Evolutionary conservation across 2,329 filamentous ascomycete genomes (phyloP).

Genomic region (Penicillium crustosum): DNA sequence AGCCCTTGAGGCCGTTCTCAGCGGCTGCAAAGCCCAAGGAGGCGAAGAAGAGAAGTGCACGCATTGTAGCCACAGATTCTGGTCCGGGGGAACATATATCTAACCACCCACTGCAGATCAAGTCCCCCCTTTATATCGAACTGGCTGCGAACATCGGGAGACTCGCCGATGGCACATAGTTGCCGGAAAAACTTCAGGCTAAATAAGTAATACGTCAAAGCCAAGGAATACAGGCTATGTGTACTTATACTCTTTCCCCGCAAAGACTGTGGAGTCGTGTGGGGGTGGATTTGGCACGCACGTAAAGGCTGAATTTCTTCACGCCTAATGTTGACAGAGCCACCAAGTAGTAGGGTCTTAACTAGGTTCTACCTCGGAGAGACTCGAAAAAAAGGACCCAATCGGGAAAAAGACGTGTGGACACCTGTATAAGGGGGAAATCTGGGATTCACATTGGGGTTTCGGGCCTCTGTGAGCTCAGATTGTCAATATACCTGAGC

Average conservation of each 20-base stretch:
- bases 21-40: slow-evolving; percentile 37
- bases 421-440: not conserved
- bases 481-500: not conserved
- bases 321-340: not conserved
- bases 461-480: not conserved
- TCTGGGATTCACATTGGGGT: not conserved
- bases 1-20: slow-evolving; percentile 62
- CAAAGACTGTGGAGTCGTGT: slow-evolving; percentile 11
- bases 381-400: not conserved
- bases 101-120: not conserved
- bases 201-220: slow-evolving; percentile 5
- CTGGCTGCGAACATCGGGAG: not conserved
- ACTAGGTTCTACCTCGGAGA: not conserved
- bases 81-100: not conserved
- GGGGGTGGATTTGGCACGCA: slow-evolving; percentile 8
- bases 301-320: not conserved
- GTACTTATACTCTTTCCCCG: slow-evolving; percentile 11
- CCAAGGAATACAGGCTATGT: not conserved
- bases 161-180: slow-evolving; percentile 2
- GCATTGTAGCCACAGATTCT: slow-evolving; percentile 5
- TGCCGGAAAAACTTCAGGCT: slow-evolving; percentile 17
- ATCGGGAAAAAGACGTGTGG: not conserved
- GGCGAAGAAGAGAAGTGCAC: slow-evolving; percentile 10
- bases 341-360: not conserved
- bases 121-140: slow-evolving; percentile 9